These are phyloP conservation scores for Ananas comosus DNA, from an alignment of 176 grass and related monocot species.

Conservation along the genomic window DNA sequence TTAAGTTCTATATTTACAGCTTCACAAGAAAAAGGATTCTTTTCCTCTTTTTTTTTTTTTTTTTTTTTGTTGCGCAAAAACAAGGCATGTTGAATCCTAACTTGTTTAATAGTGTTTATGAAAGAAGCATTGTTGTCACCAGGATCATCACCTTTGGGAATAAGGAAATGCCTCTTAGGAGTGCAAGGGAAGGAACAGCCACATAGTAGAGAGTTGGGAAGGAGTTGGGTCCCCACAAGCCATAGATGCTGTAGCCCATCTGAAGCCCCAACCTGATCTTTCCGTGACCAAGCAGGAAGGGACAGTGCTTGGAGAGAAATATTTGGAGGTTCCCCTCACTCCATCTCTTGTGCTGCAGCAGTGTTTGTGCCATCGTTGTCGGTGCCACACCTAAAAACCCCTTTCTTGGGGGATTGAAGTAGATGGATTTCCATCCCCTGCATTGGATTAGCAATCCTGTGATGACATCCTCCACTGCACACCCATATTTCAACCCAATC, in stretches of 20 bases:
- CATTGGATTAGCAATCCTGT: conserved; percentile 68
- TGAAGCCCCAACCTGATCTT: conserved; percentile 46
- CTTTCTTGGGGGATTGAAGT: conserved; percentile 28
- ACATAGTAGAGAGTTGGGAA: conserved; percentile 56
- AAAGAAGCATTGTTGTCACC: neutral
- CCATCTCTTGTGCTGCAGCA: conserved; percentile 92
- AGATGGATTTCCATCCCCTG: conserved; percentile 67
- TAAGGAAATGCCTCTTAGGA: conserved; percentile 52
- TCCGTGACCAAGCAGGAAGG: conserved; percentile 44
- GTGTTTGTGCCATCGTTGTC: conserved; percentile 40
- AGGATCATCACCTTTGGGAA: conserved; percentile 51
- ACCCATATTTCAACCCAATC: conserved; percentile 71
- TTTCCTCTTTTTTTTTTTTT: neutral
- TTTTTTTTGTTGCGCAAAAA: too few species aligned
- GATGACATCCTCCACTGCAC: conserved; percentile 58
- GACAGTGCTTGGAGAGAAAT: conserved; percentile 52
- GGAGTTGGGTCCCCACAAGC: conserved; percentile 52
- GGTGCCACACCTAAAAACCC: conserved; percentile 60
- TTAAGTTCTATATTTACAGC: too few species aligned
- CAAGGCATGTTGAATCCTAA: neutral
- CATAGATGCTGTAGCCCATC: conserved; percentile 47
- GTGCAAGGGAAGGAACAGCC: conserved; percentile 47
- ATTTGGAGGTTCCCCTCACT: conserved; percentile 49
- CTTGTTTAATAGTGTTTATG: neutral
- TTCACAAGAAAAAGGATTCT: neutral